Percentiles rank a stretch among this genome's conserved stretches.
Evolutionary conservation across 768 basidiomycete species (phyloP).

Genomic region (Lactifluus volemus): DNA sequence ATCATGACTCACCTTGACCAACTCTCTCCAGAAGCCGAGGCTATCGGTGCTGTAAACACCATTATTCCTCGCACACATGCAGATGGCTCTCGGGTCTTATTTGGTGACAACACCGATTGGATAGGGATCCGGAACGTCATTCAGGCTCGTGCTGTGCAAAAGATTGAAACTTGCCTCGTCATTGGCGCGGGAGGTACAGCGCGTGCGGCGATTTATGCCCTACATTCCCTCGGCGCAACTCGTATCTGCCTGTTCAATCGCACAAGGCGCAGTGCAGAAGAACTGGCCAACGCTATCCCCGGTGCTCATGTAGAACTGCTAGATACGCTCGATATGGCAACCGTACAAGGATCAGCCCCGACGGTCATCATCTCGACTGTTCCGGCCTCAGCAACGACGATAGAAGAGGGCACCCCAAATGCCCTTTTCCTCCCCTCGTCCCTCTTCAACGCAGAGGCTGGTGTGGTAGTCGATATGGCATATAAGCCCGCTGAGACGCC

Average conservation of each 20-base stretch:
- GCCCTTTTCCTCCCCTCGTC: conserved; percentile 44
- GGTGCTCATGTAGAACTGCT: conserved; percentile 51
- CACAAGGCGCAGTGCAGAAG: conserved; percentile 63
- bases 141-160: conserved; percentile 27
- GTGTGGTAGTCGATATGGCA: conserved; percentile 87
- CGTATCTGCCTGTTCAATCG: conserved; percentile 86
- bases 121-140: conserved; percentile 67
- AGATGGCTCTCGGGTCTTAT: conserved; percentile 42
- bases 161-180: conserved; percentile 55
- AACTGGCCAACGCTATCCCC: conserved; percentile 61
- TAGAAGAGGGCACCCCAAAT: conserved; percentile 23
- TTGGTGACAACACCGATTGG: conserved; percentile 97
- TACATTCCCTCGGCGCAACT: conserved; percentile 57
- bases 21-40: conserved; percentile 70
- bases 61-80: conserved; percentile 48
- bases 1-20: conserved; percentile 76
- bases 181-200: conserved; percentile 95
- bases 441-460: conserved; percentile 53
- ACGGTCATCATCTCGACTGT: conserved; percentile 84
- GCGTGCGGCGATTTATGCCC: conserved; percentile 88
- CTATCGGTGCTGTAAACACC: conserved; percentile 95
- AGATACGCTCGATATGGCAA: conserved; percentile 47
- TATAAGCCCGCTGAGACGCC: conserved; percentile 87
- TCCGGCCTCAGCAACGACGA: conserved; percentile 56
- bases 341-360: conserved; percentile 38